These are phyloP conservation scores for Vitis labrusca DNA, from an alignment of 164 flowering plant genomes.

Conservation along the genomic window DNA sequence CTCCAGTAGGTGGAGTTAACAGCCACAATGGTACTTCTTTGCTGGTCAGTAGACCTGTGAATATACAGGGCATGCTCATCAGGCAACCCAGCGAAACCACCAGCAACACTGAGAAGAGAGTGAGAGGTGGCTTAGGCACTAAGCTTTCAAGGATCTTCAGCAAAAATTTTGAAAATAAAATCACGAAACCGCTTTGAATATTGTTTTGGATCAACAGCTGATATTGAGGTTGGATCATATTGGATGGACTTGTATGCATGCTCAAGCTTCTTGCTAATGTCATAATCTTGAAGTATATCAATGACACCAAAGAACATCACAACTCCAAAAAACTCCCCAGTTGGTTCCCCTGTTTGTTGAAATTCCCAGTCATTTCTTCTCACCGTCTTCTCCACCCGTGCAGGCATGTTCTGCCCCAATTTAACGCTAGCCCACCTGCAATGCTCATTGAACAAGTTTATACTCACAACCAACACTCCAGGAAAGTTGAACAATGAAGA, in stretches of 20 bases:
- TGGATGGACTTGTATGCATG: slow-evolving; percentile 86
- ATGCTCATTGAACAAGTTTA: background rate
- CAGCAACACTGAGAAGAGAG: background rate
- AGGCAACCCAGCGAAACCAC: background rate
- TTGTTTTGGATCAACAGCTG: slow-evolving; percentile 77
- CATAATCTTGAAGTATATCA: slow-evolving; percentile 89
- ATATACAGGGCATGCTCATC: background rate
- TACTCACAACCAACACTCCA: background rate
- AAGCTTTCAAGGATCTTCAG: slow-evolving; percentile 44
- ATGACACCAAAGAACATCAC: slow-evolving; percentile 77
- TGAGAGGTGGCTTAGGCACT: too few species aligned
- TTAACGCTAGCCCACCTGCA: slow-evolving; percentile 68
- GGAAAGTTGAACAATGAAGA: too few species aligned
- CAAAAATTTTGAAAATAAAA: slow-evolving; percentile 53
- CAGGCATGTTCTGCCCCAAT: slow-evolving; percentile 77
- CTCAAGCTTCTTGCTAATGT: slow-evolving; percentile 83
- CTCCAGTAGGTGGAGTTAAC: too few species aligned
- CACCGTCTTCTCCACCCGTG: slow-evolving; percentile 56
- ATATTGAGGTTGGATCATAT: slow-evolving; percentile 75
- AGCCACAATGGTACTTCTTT: too few species aligned
- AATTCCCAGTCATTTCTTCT: slow-evolving; percentile 46
- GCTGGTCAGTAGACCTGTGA: background rate
- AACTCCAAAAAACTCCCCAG: slow-evolving; percentile 69
- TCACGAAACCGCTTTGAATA: slow-evolving; percentile 80
- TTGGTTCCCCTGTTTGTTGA: slow-evolving; percentile 69